Conservation (phyloP, 192 early-diverging fungal species). For the Podila horticola region DNA sequence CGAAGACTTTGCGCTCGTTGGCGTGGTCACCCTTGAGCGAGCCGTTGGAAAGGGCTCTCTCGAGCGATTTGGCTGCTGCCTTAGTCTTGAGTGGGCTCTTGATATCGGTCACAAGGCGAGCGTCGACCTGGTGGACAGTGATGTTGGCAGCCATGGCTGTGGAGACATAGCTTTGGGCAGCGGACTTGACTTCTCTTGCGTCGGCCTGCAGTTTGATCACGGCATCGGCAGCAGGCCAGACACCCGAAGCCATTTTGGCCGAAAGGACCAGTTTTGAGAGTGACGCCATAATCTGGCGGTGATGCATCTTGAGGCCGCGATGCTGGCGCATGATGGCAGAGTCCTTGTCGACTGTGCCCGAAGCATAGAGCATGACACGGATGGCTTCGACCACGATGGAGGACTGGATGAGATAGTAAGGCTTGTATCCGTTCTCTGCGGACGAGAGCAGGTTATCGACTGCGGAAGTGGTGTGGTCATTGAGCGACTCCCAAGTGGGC, state of each 20-base stretch:
- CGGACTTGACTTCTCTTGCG: constrained; percentile 76
- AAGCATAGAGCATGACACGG: constrained; percentile 85
- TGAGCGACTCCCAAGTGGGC: constrained; percentile 32
- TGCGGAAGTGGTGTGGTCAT: constrained; percentile 12
- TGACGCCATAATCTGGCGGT: constrained; percentile 82
- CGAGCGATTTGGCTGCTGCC: not conserved
- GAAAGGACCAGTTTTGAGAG: constrained; percentile 80
- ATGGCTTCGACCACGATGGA: constrained; percentile 76
- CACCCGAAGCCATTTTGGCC: constrained; percentile 68
- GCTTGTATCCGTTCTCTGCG: constrained; percentile 26
- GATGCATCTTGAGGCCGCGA: constrained; percentile 70
- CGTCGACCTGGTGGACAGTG: constrained; percentile 43
- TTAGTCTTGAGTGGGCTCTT: constrained; percentile 31
- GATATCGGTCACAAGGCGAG: constrained; percentile 37
- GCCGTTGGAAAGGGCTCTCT: constrained; percentile 27
- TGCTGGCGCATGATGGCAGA: constrained; percentile 72
- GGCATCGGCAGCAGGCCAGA: constrained; percentile 91
- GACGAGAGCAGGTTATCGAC: constrained; percentile 31
- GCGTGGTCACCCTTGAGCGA: constrained; percentile 12
- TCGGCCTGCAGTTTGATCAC: constrained; percentile 75
- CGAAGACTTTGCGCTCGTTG: constrained; percentile 36
- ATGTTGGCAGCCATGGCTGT: constrained; percentile 38
- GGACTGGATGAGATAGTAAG: constrained; percentile 37
- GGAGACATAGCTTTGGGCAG: constrained; percentile 74
- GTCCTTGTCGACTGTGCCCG: constrained; percentile 77